phyloP scores from a whole-genome alignment of 2,329 filamentous ascomycete genomes.

The Colletotrichum musae region DNA sequence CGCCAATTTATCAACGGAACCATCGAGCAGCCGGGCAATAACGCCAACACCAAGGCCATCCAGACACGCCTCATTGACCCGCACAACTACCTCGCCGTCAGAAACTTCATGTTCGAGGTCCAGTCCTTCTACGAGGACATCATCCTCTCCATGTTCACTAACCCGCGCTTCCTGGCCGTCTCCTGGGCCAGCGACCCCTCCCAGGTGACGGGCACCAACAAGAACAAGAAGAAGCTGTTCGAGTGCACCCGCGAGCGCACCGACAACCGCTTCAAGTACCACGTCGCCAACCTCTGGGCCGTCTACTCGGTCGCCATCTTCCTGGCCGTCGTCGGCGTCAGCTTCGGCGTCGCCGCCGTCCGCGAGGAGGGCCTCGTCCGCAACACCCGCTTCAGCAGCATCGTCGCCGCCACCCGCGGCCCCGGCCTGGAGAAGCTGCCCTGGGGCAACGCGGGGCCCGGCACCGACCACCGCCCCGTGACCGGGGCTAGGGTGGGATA shows the following conservation, averaged over 20 bases:
- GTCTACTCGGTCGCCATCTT: conserved; percentile 52
- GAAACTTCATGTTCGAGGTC: conserved; percentile 45
- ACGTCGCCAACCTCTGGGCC: conserved; percentile 50
- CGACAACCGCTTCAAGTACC: conserved; percentile 49
- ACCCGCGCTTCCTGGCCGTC: conserved; percentile 52
- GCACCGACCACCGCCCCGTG: conserved; percentile 34
- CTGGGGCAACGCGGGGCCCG: conserved; percentile 38
- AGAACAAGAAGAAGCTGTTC: conserved; percentile 45
- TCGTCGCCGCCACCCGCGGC: conserved; percentile 56
- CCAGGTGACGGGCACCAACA: conserved; percentile 42
- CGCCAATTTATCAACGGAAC: conserved; percentile 51
- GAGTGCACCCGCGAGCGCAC: conserved; percentile 48
- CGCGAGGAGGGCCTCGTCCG: conserved; percentile 51
- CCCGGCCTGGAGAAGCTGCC: conserved; percentile 52
- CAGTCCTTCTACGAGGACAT: conserved; percentile 53
- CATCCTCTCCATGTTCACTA: conserved; percentile 51
- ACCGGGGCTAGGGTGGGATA: conserved; percentile 39
- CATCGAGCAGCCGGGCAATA: conserved; percentile 44
- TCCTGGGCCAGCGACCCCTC: conserved; percentile 48
- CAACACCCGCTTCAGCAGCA: conserved; percentile 56
- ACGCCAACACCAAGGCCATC: conserved; percentile 51
- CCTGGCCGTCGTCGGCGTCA: conserved; percentile 47
- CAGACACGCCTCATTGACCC: conserved; percentile 57
- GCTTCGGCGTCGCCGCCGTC: conserved; percentile 50
- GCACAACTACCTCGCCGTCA: conserved; percentile 47